These are phyloP conservation scores for Halenospora varia DNA, from an alignment of 495 filamentous ascomycete genomes.

Conservation along the genomic window DNA sequence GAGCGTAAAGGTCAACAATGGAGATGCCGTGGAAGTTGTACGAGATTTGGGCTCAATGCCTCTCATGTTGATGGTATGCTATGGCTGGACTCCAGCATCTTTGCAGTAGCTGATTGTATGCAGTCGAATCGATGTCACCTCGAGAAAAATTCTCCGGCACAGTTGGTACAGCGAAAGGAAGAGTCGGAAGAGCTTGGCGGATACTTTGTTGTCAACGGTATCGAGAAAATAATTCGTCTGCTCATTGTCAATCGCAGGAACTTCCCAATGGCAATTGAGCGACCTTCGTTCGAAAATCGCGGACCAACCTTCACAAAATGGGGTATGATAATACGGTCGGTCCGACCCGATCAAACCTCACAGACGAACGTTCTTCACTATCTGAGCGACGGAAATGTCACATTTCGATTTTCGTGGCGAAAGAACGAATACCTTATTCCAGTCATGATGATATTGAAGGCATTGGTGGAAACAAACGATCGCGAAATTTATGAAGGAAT, in stretches of 20 bases:
- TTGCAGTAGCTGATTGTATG: slow-evolving; percentile 14
- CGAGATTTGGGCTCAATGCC: slow-evolving; percentile 85
- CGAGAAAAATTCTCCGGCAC: slow-evolving; percentile 73
- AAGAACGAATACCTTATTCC: slow-evolving; percentile 95
- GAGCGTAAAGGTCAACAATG: slow-evolving; percentile 81
- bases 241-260: slow-evolving; percentile 85
- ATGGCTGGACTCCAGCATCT: not conserved
- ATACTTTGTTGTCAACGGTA: slow-evolving; percentile 94
- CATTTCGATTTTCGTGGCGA: slow-evolving; percentile 95
- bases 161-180: slow-evolving; percentile 81
- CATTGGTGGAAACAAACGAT: slow-evolving; percentile 92
- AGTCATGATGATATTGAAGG: slow-evolving; percentile 94
- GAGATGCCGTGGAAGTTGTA: slow-evolving; percentile 70
- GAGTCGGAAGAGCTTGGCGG: slow-evolving; percentile 91
- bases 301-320: slow-evolving; percentile 82
- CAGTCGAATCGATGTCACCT: slow-evolving; percentile 88
- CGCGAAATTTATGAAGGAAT: slow-evolving; percentile 91
- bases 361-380: slow-evolving; percentile 98
- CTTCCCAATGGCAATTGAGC: slow-evolving; percentile 89
- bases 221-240: slow-evolving; percentile 92
- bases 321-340: slow-evolving; percentile 86
- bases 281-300: slow-evolving; percentile 80
- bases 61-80: slow-evolving; percentile 81
- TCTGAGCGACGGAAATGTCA: slow-evolving; percentile 89
- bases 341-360: slow-evolving; percentile 92